Evolutionary conservation across 768 basidiomycete species (phyloP), one percentile per base, ranked within the genome.

Genomic region (Tricholoma matsutake): DNA sequence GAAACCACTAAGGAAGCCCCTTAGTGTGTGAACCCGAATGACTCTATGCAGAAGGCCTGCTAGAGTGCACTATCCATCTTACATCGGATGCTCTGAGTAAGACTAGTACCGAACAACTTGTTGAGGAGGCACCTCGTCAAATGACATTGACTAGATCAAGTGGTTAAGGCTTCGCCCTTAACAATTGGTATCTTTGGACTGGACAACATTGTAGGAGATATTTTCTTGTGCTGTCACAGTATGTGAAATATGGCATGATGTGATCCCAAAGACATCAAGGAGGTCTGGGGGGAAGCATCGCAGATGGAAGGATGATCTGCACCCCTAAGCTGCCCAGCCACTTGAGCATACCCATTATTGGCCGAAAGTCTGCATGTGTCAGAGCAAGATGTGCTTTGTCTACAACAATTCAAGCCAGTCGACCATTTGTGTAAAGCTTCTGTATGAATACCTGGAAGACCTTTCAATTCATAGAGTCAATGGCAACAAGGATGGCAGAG

Each of bases 311-410:
- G 13, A 61, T 45, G 25, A 67, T 61, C 20, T 59, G 65, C 1
- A 63, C 43, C 4, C 56, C 55, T 14, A 31, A 18, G 14, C 39
- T 28, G 3, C 64, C 65, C 10, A 61, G 29, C 63, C 64, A 67
- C 22, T 29, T 11, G 5, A 67, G 32, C 14, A 39, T 34, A 4
- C 13, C 4, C 65, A 67, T 67, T 14, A 64, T 45, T 5, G 61
- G 61, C 7, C 64, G 56, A 37, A 67, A 67, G 13, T 13, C 10
- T 1, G 39, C 53, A 31, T 67, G 65, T 1, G 54, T 53, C 1
- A 67, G 61, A 2, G 57, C 9, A 8, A 67, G 61, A 51, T 67
- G 65, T 6, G 54, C 64, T 58, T 67, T 59, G 34, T 67, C 65
- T 6, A 67, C 25, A 18, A 64, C 18, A 16, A 67, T 54, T 5